Evolutionary conservation across 164 flowering plant genomes (phyloP).

Genomic region (Santalum album): DNA sequence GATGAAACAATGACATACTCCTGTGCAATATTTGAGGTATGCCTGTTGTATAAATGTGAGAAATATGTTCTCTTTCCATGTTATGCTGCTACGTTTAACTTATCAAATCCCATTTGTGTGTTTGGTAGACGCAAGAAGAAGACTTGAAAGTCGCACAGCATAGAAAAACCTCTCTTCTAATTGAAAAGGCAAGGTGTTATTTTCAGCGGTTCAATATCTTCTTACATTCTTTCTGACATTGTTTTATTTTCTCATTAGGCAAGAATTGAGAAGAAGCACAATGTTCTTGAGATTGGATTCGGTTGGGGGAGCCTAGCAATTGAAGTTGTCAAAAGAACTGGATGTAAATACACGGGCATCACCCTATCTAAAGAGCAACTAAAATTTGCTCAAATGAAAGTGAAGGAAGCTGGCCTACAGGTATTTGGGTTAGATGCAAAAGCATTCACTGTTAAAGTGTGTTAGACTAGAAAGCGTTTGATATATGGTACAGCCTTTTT

Average conservation of each 20-base stretch:
- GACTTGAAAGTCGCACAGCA: conserved; percentile 71
- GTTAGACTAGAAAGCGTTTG: too few relatives aligned
- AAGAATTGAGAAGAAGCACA: conserved; percentile 49
- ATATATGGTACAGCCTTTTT: too few relatives aligned
- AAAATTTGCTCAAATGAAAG: conserved; percentile 61
- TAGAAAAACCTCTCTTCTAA: conserved; percentile 67
- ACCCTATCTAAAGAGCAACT: conserved; percentile 80
- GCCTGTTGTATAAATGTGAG: conserved; percentile 1
- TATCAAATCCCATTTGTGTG: background rate
- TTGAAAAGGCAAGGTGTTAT: conserved; percentile 58
- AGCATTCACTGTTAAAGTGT: too few relatives aligned
- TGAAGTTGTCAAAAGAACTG: conserved; percentile 77
- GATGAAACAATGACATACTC: conserved; percentile 96
- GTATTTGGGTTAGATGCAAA: conserved; percentile 18
- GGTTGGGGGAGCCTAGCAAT: conserved; percentile 96
- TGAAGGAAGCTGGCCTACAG: conserved; percentile 79
- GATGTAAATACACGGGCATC: conserved; percentile 93
- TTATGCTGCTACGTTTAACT: background rate
- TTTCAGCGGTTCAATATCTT: background rate
- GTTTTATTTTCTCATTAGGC: conserved; percentile 31
- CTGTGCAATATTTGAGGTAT: conserved; percentile 79
- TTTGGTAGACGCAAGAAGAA: conserved; percentile 46
- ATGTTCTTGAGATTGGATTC: conserved; percentile 85
- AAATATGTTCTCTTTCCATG: background rate
- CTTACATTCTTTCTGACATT: background rate